phyloP scores from a whole-genome alignment of 164 flowering plant genomes.

The Litsea cubeba region DNA sequence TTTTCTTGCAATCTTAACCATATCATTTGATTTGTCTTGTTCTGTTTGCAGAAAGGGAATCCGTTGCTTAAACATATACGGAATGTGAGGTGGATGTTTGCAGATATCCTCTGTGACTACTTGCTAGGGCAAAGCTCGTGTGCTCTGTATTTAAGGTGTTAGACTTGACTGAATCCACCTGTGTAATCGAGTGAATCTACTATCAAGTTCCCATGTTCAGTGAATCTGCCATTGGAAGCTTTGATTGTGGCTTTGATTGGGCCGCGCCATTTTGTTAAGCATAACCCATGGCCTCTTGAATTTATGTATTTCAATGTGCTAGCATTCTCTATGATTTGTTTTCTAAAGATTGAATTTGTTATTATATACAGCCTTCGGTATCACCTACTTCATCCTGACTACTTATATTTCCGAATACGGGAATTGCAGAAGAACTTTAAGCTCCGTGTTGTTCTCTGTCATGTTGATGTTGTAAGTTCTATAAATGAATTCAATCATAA shows the following conservation, averaged over 20 bases:
- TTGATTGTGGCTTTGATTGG: too few species aligned
- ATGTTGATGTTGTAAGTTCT: constrained; percentile 82
- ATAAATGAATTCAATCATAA: not conserved
- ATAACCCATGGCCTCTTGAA: not conserved
- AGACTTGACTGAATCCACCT: too few species aligned
- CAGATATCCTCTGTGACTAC: constrained; percentile 78
- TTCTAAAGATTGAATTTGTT: not conserved
- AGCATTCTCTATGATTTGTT: not conserved
- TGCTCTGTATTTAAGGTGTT: constrained; percentile 86
- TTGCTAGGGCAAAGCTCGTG: constrained; percentile 76
- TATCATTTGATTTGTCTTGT: not conserved
- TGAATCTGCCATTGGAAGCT: too few species aligned
- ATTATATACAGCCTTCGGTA: constrained; percentile 78
- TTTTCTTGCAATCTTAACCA: not conserved
- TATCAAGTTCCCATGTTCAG: too few species aligned
- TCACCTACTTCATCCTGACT: constrained; percentile 97
- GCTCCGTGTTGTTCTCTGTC: constrained; percentile 87
- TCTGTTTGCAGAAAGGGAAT: constrained; percentile 75
- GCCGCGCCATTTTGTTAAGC: not conserved
- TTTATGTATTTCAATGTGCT: not conserved
- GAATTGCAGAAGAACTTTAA: constrained; percentile 85
- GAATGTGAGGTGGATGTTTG: constrained; percentile 86
- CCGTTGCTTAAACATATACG: constrained; percentile 91
- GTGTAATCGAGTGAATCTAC: too few species aligned
- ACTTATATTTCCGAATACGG: constrained; percentile 80